phyloP scores from a whole-genome alignment of 148 eudicot genomes.

The Bassia scoparia region DNA sequence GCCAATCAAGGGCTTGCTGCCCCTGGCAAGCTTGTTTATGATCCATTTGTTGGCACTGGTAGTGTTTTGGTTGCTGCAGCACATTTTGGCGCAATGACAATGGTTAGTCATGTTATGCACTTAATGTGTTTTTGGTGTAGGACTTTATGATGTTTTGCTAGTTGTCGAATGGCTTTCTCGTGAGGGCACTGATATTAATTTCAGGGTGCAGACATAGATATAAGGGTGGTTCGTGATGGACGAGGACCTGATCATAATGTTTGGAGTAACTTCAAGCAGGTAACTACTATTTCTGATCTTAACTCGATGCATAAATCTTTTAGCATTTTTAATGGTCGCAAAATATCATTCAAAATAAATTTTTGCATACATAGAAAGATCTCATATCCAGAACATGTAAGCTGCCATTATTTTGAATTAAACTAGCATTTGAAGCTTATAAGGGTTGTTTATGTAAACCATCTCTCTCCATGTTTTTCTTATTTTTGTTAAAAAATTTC shows the following conservation, averaged over 20 bases:
- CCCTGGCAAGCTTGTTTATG: constrained; percentile 85
- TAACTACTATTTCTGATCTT: constrained; percentile 18
- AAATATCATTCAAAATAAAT: background rate
- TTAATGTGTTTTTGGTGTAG: background rate
- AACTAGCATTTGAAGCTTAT: background rate
- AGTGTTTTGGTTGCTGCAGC: constrained; percentile 89
- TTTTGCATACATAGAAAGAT: background rate
- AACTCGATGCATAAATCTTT: background rate
- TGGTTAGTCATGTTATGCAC: constrained; percentile 49
- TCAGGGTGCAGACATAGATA: constrained; percentile 99
- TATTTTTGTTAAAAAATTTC: background rate
- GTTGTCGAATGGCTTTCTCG: background rate
- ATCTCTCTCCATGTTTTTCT: constrained; percentile 2
- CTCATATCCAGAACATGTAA: background rate
- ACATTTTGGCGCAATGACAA: constrained; percentile 97
- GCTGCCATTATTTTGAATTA: background rate
- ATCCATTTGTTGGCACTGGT: constrained; percentile 99
- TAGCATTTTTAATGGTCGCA: background rate
- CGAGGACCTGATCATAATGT: constrained; percentile 75
- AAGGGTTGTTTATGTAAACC: background rate
- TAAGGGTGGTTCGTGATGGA: constrained; percentile 98
- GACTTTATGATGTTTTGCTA: background rate
- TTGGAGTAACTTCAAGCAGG: constrained; percentile 99
- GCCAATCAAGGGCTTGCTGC: constrained; percentile 89
- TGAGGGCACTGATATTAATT: constrained; percentile 36